These are phyloP conservation scores for Candida patagonica DNA, from an alignment of 805 yeast genomes.

Conservation along the genomic window DNA sequence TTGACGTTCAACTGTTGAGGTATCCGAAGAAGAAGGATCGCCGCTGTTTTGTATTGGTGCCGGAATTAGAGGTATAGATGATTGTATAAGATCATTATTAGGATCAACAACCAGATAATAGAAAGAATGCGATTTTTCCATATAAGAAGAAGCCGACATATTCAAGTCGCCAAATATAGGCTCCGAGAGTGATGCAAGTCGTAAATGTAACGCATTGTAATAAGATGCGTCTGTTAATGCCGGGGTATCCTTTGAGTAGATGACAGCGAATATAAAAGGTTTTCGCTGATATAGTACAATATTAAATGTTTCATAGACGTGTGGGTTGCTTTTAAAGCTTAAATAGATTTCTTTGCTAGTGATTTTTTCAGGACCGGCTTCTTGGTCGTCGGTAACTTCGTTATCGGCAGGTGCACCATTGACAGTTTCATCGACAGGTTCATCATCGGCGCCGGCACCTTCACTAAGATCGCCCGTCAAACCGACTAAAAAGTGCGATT, in stretches of 20 bases:
- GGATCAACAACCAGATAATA: conserved; percentile 17
- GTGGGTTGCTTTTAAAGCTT: not conserved
- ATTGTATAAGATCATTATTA: conserved; percentile 8
- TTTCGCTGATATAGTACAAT: conserved; percentile 19
- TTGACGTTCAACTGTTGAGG: conserved; percentile 6
- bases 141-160: not conserved
- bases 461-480: conserved; percentile 15
- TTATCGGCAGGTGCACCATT: not conserved
- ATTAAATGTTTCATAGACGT: conserved; percentile 2
- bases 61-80: conserved; percentile 19
- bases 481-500: conserved; percentile 18
- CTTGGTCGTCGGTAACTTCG: not conserved
- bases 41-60: not conserved
- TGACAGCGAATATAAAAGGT: conserved; percentile 19
- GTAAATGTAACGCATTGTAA: conserved; percentile 17
- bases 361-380: not conserved
- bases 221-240: conserved; percentile 3
- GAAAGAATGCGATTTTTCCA: conserved; percentile 9
- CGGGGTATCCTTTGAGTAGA: conserved; percentile 9
- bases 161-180: conserved; percentile 18
- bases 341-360: conserved; percentile 7
- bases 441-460: conserved; percentile 6
- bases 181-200: conserved; percentile 20
- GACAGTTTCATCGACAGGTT: not conserved
- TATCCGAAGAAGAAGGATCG: conserved; percentile 8